Evolutionary conservation across 116 monocot species (phyloP).

Genomic region (Papilionanthe hybrid): DNA sequence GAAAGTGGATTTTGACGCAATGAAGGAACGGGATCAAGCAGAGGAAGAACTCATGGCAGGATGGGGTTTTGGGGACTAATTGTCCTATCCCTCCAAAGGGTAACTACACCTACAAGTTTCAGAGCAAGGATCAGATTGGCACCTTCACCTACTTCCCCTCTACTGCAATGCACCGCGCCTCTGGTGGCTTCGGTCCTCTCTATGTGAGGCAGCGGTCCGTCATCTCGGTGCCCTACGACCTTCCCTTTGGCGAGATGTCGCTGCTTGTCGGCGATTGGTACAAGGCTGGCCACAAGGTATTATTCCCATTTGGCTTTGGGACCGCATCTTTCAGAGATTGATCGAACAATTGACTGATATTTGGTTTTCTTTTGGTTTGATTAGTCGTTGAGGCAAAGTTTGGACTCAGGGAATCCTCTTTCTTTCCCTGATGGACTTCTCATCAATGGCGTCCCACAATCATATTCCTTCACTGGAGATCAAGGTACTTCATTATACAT

Average conservation of each 20-base stretch:
- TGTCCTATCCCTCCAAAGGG: conserved; percentile 67
- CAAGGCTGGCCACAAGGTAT: conserved; percentile 61
- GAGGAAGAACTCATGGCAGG: conserved; percentile 96
- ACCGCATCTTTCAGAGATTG: background rate
- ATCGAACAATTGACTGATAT: background rate
- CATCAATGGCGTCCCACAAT: conserved; percentile 51
- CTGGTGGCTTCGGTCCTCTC: conserved; percentile 69
- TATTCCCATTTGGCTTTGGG: background rate
- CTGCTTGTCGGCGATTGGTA: conserved; percentile 84
- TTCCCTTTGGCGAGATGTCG: conserved; percentile 59
- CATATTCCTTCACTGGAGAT: conserved; percentile 49
- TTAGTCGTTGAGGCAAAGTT: conserved; percentile 47
- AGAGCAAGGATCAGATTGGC: conserved; percentile 88
- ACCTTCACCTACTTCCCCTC: conserved; percentile 80
- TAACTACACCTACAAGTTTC: conserved; percentile 83
- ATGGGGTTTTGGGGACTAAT: conserved; percentile 85
- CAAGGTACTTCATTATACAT: conserved; percentile 32
- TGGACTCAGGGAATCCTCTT: conserved; percentile 54
- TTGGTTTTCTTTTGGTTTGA: background rate
- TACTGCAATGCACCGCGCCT: conserved; percentile 72
- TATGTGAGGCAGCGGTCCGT: conserved; percentile 53
- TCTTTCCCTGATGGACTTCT: conserved; percentile 68
- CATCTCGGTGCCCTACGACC: conserved; percentile 55
- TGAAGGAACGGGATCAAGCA: conserved; percentile 80
- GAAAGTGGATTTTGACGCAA: background rate